Evolutionary conservation across 306 rosid species (phyloP), one percentile per base, ranked within the genome.

Genomic region (Prunus davidiana): DNA sequence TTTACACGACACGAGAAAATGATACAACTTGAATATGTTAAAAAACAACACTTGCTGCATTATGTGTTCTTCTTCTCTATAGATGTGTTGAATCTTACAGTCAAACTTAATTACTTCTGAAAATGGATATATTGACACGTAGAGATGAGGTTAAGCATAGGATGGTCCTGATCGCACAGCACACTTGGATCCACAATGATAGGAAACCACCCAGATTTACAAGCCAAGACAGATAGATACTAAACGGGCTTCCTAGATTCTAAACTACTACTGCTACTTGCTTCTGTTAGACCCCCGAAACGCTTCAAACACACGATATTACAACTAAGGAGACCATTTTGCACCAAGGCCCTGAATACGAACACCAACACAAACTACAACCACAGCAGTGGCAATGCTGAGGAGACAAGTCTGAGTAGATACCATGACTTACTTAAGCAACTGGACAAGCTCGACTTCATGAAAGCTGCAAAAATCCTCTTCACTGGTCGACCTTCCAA

Each of bases 391-490:
- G 41, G 69, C 54, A 83, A 50, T 58, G 69, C 56, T 2, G 77
- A 63, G 34, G 82, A 67, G 25, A 56, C 87, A 10, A 81, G 73
- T 78, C 49, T 68, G 55, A 79, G 77, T 61, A 64, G 74, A 11
- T 82, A 86, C 52, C 73, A 82, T 41, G 96, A 90, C 69, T 70
- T 90, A 69, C 87, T 82, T 72, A 81, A 78, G 79, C 83, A 86
- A 85, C 87, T 90, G 61, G 88, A 95, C 78, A 89, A 92, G 71
- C 84, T 92, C 60, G 84, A 92, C 82, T 83, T 95, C 84, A 22
- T 79, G 82, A 84, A 88, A 15, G 92, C 96, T 3, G 87, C 90
- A 25, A 94, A 86, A 84, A 89, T 92, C n/a, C 96, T 92, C 64
- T 92, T 92, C 83, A 76, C 89, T 5, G 89, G 83, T 0, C 87